Conservation (phyloP, 352 stramenopile genomes). For the Pythium coloratum region DNA sequence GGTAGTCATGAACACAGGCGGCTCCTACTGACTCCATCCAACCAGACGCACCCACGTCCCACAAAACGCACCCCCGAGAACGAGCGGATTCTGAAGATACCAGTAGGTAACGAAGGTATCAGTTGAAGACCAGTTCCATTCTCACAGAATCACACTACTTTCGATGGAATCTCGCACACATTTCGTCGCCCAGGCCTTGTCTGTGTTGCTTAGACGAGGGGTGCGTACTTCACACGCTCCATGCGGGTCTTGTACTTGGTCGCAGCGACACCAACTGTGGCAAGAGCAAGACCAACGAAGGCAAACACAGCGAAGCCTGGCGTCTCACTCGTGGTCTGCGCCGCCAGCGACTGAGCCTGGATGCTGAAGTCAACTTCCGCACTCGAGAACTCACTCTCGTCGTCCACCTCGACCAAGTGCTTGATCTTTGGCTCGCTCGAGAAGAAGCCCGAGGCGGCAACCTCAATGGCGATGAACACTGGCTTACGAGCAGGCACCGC, state of each 20-base stretch:
- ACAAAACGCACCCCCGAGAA: too few relatives aligned
- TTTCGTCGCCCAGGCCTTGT: too few relatives aligned
- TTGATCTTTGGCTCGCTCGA: constrained; percentile 6
- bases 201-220: neutral
- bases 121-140: too few relatives aligned
- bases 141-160: too few relatives aligned
- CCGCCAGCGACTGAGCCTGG: neutral
- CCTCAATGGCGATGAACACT: constrained; percentile 4
- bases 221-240: constrained; percentile 3
- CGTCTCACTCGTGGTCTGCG: neutral
- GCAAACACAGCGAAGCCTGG: neutral
- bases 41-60: neutral
- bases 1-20: too few relatives aligned
- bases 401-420: neutral
- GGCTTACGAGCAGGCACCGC: neutral
- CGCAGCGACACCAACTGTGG: constrained; percentile 2
- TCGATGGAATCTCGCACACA: too few relatives aligned
- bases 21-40: neutral
- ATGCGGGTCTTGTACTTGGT: constrained; percentile 1
- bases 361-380: neutral
- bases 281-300: neutral
- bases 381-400: neutral
- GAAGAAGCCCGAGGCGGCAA: neutral
- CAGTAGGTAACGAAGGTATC: too few relatives aligned
- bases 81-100: too few relatives aligned